A percentile compares a stretch with the other conserved stretches of the same genome.
Evolutionary conservation across 2,329 filamentous ascomycete species (phyloP).

Genomic region (Diaporthe capsici): DNA sequence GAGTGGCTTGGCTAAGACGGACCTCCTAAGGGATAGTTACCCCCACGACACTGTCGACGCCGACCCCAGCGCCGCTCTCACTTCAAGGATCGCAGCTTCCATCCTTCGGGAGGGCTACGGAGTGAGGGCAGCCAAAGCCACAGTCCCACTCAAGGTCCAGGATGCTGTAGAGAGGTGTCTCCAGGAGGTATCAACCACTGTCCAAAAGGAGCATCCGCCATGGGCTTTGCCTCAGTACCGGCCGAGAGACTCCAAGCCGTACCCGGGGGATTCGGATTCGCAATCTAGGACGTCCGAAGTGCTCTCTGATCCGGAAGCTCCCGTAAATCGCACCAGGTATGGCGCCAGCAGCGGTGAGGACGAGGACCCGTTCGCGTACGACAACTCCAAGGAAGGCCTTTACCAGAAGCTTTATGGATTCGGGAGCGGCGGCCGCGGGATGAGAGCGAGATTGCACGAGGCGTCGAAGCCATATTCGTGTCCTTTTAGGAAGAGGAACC

Average conservation of each 20-base stretch:
- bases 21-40: slow-evolving; percentile 11
- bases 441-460: background rate
- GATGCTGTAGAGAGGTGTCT: slow-evolving; percentile 24
- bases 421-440: background rate
- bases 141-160: slow-evolving; percentile 6
- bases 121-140: slow-evolving; percentile 11
- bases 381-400: background rate
- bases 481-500: slow-evolving; percentile 38
- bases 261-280: slow-evolving; percentile 1
- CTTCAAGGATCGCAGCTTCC: slow-evolving; percentile 38
- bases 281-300: slow-evolving; percentile 12
- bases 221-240: slow-evolving; percentile 30
- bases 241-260: background rate
- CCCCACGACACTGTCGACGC: slow-evolving; percentile 35
- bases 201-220: slow-evolving; percentile 16
- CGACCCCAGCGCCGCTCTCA: slow-evolving; percentile 37
- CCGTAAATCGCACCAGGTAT: background rate
- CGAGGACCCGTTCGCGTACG: slow-evolving; percentile 38
- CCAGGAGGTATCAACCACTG: slow-evolving; percentile 29
- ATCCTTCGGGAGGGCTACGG: slow-evolving; percentile 36
- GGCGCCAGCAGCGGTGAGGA: slow-evolving; percentile 23
- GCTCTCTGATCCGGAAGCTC: background rate
- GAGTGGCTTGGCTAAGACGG: slow-evolving; percentile 29
- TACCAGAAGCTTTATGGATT: background rate
- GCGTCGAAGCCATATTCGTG: slow-evolving; percentile 32